phyloP scores from a whole-genome alignment of 2,329 filamentous ascomycete genomes.

The Escovopsis sp. region DNA sequence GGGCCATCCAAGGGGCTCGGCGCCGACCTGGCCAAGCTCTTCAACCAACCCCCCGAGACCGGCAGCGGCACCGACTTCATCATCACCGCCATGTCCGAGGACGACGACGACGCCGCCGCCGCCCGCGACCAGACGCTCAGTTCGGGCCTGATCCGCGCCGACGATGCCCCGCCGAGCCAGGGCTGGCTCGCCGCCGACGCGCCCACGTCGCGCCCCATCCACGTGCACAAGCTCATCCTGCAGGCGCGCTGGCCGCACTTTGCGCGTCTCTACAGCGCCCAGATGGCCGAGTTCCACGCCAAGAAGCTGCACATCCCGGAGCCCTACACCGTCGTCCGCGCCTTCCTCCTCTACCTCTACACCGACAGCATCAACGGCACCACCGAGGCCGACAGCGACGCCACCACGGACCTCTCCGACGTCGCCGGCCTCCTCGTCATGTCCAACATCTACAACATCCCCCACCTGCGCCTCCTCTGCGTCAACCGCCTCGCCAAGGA shows the following conservation, averaged over 20 bases:
- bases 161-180: constrained; percentile 27
- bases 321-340: constrained; percentile 83
- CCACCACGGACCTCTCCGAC: constrained; percentile 66
- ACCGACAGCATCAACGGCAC: constrained; percentile 69
- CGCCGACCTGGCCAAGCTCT: constrained; percentile 70
- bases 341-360: constrained; percentile 92
- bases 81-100: constrained; percentile 76
- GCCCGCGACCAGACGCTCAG: constrained; percentile 43
- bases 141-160: constrained; percentile 32
- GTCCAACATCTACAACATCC: constrained; percentile 97
- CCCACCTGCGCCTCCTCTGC: constrained; percentile 77
- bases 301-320: constrained; percentile 97
- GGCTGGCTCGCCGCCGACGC: constrained; percentile 47
- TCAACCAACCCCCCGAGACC: constrained; percentile 71
- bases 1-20: constrained; percentile 57
- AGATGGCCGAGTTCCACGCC: constrained; percentile 96
- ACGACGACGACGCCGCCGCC: constrained; percentile 27
- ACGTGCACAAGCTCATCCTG: constrained; percentile 89
- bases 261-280: constrained; percentile 73
- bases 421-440: constrained; percentile 92
- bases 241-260: constrained; percentile 97
- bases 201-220: constrained; percentile 66
- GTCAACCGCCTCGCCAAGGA: constrained; percentile 83
- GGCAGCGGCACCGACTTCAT: constrained; percentile 84
- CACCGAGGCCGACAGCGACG: constrained; percentile 42